Percentiles rank a stretch among this genome's conserved stretches.
phyloP scores from a whole-genome alignment of 2,329 filamentous ascomycete genomes.

The Paraphoma chrysanthemicola region DNA sequence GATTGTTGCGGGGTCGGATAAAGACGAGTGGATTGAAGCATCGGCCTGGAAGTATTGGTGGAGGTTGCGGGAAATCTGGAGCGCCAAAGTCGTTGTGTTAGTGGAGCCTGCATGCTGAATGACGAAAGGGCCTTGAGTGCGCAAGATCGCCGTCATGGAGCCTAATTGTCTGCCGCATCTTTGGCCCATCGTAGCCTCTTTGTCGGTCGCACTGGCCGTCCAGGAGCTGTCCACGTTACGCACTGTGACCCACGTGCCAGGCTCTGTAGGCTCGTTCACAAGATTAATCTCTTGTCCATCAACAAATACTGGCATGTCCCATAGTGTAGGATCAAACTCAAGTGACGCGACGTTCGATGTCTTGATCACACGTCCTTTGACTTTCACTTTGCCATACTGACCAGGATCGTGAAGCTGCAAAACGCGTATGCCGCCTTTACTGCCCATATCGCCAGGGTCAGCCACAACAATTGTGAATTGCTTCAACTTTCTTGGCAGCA shows the following conservation, averaged over 20 bases:
- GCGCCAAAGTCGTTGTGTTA: slow-evolving; percentile 49
- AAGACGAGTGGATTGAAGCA: slow-evolving; percentile 45
- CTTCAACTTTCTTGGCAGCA: slow-evolving; percentile 25
- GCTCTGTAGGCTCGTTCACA: not conserved
- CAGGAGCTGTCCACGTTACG: slow-evolving; percentile 13
- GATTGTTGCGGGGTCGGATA: not conserved
- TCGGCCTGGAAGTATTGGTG: slow-evolving; percentile 66
- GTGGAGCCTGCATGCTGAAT: slow-evolving; percentile 46
- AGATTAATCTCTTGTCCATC: slow-evolving; percentile 30
- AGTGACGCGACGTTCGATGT: slow-evolving; percentile 44
- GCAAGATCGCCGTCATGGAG: slow-evolving; percentile 61
- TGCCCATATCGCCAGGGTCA: slow-evolving; percentile 60
- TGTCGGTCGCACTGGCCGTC: not conserved
- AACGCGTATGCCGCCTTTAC: slow-evolving; percentile 60
- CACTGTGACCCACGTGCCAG: not conserved
- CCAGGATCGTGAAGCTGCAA: slow-evolving; percentile 59
- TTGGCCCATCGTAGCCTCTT: not conserved
- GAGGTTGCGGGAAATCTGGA: slow-evolving; percentile 65
- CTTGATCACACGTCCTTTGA: slow-evolving; percentile 41
- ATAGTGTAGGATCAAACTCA: slow-evolving; percentile 31
- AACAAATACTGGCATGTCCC: slow-evolving; percentile 20
- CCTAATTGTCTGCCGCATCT: slow-evolving; percentile 60
- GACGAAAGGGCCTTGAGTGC: slow-evolving; percentile 54
- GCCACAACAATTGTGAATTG: slow-evolving; percentile 59
- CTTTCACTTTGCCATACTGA: slow-evolving; percentile 57